Evolutionary conservation across 768 basidiomycete genomes (phyloP).

Genomic region (Rhizopogon roseolus): DNA sequence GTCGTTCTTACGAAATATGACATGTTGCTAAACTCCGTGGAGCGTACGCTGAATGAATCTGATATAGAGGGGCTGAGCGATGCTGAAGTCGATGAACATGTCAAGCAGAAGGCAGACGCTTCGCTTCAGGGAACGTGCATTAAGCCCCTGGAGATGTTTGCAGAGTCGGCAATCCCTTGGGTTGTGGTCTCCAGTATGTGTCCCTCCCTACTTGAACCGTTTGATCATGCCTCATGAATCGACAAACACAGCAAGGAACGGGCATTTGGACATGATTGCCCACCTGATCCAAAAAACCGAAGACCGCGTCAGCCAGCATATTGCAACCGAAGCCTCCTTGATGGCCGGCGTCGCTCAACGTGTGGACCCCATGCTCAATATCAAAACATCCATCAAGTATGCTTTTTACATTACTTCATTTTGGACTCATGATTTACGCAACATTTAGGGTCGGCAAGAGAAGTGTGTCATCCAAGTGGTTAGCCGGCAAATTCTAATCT

Average conservation of each 20-base stretch:
- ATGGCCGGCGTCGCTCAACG: background rate
- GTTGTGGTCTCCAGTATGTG: background rate
- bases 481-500: background rate
- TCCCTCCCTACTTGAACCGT: background rate
- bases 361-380: background rate
- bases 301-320: background rate
- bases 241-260: background rate
- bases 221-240: background rate
- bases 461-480: conserved; percentile 3
- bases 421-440: background rate
- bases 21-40: background rate
- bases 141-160: background rate
- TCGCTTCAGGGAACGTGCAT: background rate
- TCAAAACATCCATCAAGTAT: conserved; percentile 2
- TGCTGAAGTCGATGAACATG: background rate
- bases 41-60: background rate
- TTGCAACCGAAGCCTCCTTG: background rate
- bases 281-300: background rate
- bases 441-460: background rate
- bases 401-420: background rate
- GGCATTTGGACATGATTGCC: background rate
- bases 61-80: background rate
- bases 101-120: background rate
- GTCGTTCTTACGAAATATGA: conserved; percentile 5
- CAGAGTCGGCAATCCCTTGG: background rate